Percentiles rank a stretch among this genome's conserved stretches.
Evolutionary conservation across 345 rosid genomes (phyloP).

Genomic region (Lumnitzera littorea): DNA sequence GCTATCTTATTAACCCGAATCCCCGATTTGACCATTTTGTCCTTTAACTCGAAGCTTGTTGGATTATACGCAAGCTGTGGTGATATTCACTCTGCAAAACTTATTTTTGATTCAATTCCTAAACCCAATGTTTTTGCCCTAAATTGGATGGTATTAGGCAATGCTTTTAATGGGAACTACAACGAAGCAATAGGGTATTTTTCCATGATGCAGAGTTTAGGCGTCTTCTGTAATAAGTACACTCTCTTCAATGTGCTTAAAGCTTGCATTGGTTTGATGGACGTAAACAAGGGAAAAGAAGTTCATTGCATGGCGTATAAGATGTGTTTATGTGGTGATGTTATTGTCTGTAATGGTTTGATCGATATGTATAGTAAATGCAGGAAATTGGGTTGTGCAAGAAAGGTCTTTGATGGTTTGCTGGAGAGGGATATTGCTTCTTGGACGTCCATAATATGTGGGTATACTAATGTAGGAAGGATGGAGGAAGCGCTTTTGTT

Average conservation of each 20-base stretch:
- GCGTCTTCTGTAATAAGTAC: slow-evolving; percentile 27
- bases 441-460: slow-evolving; percentile 51
- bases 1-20: slow-evolving; percentile 20
- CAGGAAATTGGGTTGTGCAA: slow-evolving; percentile 20
- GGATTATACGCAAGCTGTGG: slow-evolving; percentile 38
- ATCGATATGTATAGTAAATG: slow-evolving; percentile 37
- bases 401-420: slow-evolving; percentile 32
- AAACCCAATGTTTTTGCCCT: slow-evolving; percentile 27
- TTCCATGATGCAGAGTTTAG: slow-evolving; percentile 19
- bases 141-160: slow-evolving; percentile 43
- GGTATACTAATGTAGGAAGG: slow-evolving; percentile 29
- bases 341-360: slow-evolving; percentile 26
- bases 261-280: slow-evolving; percentile 41
- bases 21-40: slow-evolving; percentile 10
- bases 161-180: slow-evolving; percentile 29
- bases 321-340: slow-evolving; percentile 21
- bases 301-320: slow-evolving; percentile 22
- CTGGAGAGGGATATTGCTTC: slow-evolving; percentile 27
- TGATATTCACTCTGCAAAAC: slow-evolving; percentile 21
- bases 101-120: slow-evolving; percentile 20
- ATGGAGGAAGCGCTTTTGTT: slow-evolving; percentile 18
- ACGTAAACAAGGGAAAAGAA: slow-evolving; percentile 31
- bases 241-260: slow-evolving; percentile 39
- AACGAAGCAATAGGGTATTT: slow-evolving; percentile 31
- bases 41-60: slow-evolving; percentile 30